Percentiles rank a stretch among this genome's conserved stretches.
These are phyloP conservation scores for Ganoderma boninense DNA, from an alignment of 1,284 basidiomycete species.

Conservation along the genomic window DNA sequence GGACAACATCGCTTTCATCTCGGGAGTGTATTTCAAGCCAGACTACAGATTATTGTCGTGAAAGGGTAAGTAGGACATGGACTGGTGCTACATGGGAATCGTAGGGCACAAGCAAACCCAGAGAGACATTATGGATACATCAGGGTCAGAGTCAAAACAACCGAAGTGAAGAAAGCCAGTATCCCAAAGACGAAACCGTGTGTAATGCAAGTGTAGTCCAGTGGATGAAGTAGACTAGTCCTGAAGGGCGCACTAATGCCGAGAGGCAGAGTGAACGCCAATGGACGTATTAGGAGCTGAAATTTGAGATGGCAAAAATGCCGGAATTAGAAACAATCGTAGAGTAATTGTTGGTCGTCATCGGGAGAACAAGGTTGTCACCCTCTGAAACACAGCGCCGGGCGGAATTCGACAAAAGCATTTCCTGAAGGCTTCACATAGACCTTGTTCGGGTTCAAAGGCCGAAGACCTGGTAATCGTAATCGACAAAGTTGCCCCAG, in stretches of 20 bases:
- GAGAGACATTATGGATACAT: conserved; percentile 30
- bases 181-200: neutral
- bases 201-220: neutral
- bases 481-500: conserved; percentile 70
- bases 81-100: conserved; percentile 26
- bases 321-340: conserved; percentile 28
- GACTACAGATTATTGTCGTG: conserved; percentile 23
- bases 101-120: conserved; percentile 5
- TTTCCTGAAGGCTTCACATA: neutral
- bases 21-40: conserved; percentile 19
- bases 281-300: neutral
- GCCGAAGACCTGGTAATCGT: conserved; percentile 74
- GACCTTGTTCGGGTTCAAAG: conserved; percentile 42
- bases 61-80: conserved; percentile 15
- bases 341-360: conserved; percentile 18
- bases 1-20: neutral
- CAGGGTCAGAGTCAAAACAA: conserved; percentile 10
- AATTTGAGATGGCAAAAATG: neutral
- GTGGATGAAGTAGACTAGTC: neutral
- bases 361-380: conserved; percentile 21
- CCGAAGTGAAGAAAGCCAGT: neutral
- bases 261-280: neutral
- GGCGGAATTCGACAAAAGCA: conserved; percentile 1
- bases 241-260: neutral
- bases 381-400: conserved; percentile 16